Conservation (phyloP, 1,284 basidiomycete species). For the Mrakiaceae sp. region DNA sequence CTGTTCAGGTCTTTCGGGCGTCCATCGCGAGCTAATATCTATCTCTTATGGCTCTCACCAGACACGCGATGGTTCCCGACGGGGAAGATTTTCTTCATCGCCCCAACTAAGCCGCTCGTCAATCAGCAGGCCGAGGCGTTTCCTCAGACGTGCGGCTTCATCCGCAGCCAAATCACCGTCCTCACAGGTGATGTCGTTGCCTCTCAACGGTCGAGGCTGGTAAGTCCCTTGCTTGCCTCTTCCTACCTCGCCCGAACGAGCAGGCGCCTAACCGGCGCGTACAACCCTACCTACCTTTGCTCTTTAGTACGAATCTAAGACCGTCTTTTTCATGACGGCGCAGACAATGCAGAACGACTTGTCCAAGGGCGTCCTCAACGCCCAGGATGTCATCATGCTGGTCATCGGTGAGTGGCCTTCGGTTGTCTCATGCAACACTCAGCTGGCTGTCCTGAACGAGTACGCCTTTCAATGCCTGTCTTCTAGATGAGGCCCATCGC, state of each 20-base stretch:
- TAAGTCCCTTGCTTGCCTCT: slow-evolving; percentile 35
- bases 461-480: not conserved
- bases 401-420: slow-evolving; percentile 49
- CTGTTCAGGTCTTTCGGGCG: slow-evolving; percentile 5
- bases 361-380: slow-evolving; percentile 58
- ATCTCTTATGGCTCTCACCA: slow-evolving; percentile 26
- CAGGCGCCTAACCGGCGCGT: not conserved
- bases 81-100: slow-evolving; percentile 89
- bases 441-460: slow-evolving; percentile 8
- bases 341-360: slow-evolving; percentile 92
- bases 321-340: slow-evolving; percentile 96
- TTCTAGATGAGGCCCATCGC: slow-evolving; percentile 84
- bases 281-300: not conserved
- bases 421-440: not conserved
- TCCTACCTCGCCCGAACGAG: too few species aligned
- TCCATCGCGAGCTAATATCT: too few species aligned
- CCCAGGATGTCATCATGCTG: slow-evolving; percentile 55
- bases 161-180: slow-evolving; percentile 72
- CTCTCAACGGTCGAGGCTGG: slow-evolving; percentile 46
- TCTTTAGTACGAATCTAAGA: slow-evolving; percentile 63
- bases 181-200: slow-evolving; percentile 59
- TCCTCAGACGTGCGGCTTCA: slow-evolving; percentile 87
- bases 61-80: slow-evolving; percentile 88
- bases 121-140: slow-evolving; percentile 90
- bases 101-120: slow-evolving; percentile 90